Base-by-base conservation (phyloP, 2,329 filamentous ascomycete genomes). In the Epichloe hybrida region DNA sequence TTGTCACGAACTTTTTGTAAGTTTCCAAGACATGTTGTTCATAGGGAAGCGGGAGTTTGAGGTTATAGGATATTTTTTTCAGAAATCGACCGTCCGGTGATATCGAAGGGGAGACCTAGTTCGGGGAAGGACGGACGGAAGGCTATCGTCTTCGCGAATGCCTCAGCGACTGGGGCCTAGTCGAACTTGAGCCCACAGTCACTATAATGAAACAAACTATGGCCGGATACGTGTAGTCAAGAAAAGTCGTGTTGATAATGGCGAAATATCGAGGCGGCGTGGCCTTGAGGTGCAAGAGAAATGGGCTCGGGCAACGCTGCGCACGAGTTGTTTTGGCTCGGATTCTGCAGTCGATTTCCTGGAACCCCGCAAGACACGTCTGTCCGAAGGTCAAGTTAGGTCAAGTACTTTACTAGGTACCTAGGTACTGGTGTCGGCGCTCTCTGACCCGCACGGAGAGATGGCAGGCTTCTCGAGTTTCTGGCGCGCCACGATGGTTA, bases 11-110 rank as follows among this genome's bases (percentile, higher is more conserved):
- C 75, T 78, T 67, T 78, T 77, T 60, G 73, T 77, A 53, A 77
- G 68, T 65, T 75, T 77, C 74, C 75, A 77, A 64, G 75, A 78
- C 75, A 79, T 79, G 55, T 54, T 63, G 59, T 56, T 55, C 52
- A 55, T 62, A 57, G 57, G 54, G 9, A 21, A 27, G 23, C 13
- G 4, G 35, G 11, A 50, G 37, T 40, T 40, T 46, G 52, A 56
- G 44, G 43, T 52, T 51, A 55, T 52, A 35, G 49, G 53, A 45
- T 39, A 40, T 46, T 17, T 23, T 23, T 31, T 39, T 17, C 5
- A 21, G 37, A 46, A 42, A 36, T 37, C 39, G 37, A 35, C 21
- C 21, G 15, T 35, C 13, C 15, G 15, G 21, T n/a, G 45, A 5
- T 39, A 27, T 31, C 8, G 45, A 31, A 20, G 34, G 39, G 17